Evolutionary conservation across 2,329 filamentous ascomycete genomes (phyloP), one percentile per base, ranked within the genome.

Genomic region (Fusarium pilosicola): DNA sequence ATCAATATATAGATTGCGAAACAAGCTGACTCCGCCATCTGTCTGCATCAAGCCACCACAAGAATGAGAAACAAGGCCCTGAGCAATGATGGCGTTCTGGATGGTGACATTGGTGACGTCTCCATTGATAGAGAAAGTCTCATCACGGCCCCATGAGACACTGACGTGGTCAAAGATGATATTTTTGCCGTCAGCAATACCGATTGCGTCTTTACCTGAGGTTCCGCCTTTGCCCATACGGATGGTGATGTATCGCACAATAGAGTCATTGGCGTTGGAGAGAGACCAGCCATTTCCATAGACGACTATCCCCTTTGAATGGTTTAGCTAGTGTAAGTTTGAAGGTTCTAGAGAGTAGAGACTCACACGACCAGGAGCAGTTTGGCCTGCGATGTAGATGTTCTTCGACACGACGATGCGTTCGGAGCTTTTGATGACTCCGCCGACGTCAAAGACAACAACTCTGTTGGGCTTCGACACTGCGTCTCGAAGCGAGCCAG

Each of bases 161-260:
- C 84, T 86, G 38, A 88, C 80, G 69, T 89, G 88, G 75, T 89
- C 88, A 71, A 89, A 87, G 51, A 89, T 89, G 81, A 89, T 87
- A 70, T 85, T 86, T 38, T 80, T 79, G 13, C 86, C 87, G 14
- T 87, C 83, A 10, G 87, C 87, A 63, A 90, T 88, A 24, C 83
- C 85, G 46, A 88, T 83, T 5, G 83, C 88, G 66, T 88, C 87
- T 74, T 90, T 89, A 13, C 87, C 87, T 6, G 83, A 84, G n/a
- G 80, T 81, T 9, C 87, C 87, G 12, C 81, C 79, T 55, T 83
- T 85, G 39, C 87, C 87, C 86, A 88, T 88, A 32, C 87, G 85
- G 61, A 89, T 85, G 24, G 87, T 84, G 26, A 89, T 83, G 76
- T 89, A 88, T n/a, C 88, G 84, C 38, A 88, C 84, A 66, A 89